These are phyloP conservation scores for Calonectria leucothoes DNA, from an alignment of 2,329 filamentous ascomycete genomes.

Conservation along the genomic window DNA sequence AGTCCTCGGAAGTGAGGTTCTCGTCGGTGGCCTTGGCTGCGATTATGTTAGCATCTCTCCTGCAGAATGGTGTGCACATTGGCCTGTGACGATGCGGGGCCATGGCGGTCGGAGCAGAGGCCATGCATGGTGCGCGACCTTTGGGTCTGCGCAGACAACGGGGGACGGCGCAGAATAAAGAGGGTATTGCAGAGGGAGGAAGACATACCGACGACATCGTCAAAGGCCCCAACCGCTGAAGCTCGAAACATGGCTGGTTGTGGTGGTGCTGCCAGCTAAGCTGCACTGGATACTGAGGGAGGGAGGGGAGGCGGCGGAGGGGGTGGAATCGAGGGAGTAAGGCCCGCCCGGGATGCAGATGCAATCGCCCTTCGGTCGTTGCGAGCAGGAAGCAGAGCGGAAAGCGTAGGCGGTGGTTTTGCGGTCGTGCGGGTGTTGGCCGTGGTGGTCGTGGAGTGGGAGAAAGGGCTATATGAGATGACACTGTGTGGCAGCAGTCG, in stretches of 20 bases:
- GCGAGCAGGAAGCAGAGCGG: background rate
- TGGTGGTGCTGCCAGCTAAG: constrained; percentile 33
- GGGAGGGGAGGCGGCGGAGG: background rate
- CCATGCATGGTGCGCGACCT: background rate
- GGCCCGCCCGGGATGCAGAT: background rate
- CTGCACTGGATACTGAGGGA: constrained; percentile 5
- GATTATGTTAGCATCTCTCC: constrained; percentile 28
- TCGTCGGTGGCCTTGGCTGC: constrained; percentile 89
- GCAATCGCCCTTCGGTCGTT: background rate
- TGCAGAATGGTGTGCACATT: background rate
- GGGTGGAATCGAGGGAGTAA: constrained; percentile 7
- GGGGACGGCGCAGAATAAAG: background rate
- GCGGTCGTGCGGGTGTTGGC: background rate
- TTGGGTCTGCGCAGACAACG: background rate
- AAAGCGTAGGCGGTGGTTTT: background rate
- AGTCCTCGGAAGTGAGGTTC: constrained; percentile 89
- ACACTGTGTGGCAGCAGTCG: constrained; percentile 10
- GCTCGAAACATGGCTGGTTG: constrained; percentile 66
- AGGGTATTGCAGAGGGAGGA: background rate
- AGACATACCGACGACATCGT: constrained; percentile 68
- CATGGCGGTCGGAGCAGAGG: background rate
- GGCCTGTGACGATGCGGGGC: background rate
- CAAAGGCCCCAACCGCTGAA: constrained; percentile 67
- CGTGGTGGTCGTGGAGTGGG: background rate
- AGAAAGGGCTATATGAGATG: background rate